phyloP scores from a whole-genome alignment of 306 rosid genomes.

The Vigna unguiculata region DNA sequence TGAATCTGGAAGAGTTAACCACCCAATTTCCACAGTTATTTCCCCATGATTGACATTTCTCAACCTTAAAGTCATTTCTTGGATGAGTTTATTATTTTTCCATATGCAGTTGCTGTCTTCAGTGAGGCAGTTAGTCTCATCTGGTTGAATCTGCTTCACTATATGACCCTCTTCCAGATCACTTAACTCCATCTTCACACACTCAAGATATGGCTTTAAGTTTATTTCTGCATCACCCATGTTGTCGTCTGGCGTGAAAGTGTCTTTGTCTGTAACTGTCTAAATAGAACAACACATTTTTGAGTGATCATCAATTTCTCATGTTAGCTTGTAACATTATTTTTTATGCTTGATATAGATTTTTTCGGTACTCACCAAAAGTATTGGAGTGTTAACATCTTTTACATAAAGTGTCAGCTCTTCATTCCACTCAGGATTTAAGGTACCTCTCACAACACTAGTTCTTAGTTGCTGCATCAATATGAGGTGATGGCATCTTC shows the following conservation, averaged over 20 bases:
- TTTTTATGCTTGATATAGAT: background rate
- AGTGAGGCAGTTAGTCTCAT: slow-evolving; percentile 57
- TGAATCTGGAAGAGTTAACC: slow-evolving; percentile 62
- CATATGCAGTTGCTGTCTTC: slow-evolving; percentile 72
- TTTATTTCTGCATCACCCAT: slow-evolving; percentile 84
- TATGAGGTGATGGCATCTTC: background rate
- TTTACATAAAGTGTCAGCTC: slow-evolving; percentile 69
- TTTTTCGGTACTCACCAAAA: slow-evolving; percentile 53
- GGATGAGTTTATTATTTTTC: slow-evolving; percentile 66
- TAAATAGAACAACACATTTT: slow-evolving; percentile 34
- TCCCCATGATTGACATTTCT: slow-evolving; percentile 78
- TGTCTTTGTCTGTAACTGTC: slow-evolving; percentile 78
- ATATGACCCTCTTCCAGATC: slow-evolving; percentile 63
- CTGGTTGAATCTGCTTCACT: slow-evolving; percentile 63
- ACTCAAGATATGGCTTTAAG: slow-evolving; percentile 72
- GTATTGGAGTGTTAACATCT: slow-evolving; percentile 55
- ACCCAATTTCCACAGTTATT: slow-evolving; percentile 62
- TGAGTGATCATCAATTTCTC: slow-evolving; percentile 12
- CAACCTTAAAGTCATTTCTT: slow-evolving; percentile 74
- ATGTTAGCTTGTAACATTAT: background rate
- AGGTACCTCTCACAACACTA: slow-evolving; percentile 54
- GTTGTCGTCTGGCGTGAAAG: slow-evolving; percentile 65
- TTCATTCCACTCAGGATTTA: slow-evolving; percentile 87
- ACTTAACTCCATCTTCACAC: slow-evolving; percentile 59
- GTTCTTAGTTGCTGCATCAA: slow-evolving; percentile 70